Base-by-base conservation (phyloP, 768 basidiomycete genomes). In the Trametes meyenii region DNA sequence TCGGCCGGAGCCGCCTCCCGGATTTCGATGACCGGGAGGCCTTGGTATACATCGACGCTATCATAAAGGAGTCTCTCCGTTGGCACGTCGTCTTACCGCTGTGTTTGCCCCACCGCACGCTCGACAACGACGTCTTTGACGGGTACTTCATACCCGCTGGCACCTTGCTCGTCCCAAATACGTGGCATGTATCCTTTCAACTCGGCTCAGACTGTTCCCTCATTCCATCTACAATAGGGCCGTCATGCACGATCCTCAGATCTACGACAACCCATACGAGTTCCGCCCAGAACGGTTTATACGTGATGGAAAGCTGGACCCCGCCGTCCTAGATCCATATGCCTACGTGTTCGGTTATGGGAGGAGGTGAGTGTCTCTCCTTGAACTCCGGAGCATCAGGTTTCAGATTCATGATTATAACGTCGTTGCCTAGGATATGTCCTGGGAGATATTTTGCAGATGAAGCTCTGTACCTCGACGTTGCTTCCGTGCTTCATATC, bases 231-330 rank as follows among this genome's bases (percentile, higher is more conserved):
- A 6, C 11, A 7, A 10, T 12, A 59, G 60, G 61, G 48, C 51
- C 71, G 92, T 95, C 5, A 79, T 96, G 44, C 95, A 97, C 72
- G 97, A 99, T 74, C 83, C 89, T 24, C 78, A 80, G 39, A 84
- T 94, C 42, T 99, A 91, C 79, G 90, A 92, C 23, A 84, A 94
- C 38, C 96, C 96, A 12, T 91, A 94, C 33, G 71, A 73, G 46
- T 88, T 98, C 74, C 62, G 78, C 12, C 97, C 97, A 7, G 95
- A 98, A 70, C 88, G 97, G 54, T 99, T 60, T 42, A 17, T 63
- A 3, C 7, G 16, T 29, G 46, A 56, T 13, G 60, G 54, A 2
- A 36, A 94, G 94, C 79, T 99, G 53, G 14, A 21, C 55, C 57
- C 38, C 64, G 3, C 29, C 29, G 8, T 33, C 4, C 29, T 3